Percentiles rank a stretch among this genome's conserved stretches.
Conservation (phyloP, 768 basidiomycete genomes). For the Boletus eberwhitei region DNA sequence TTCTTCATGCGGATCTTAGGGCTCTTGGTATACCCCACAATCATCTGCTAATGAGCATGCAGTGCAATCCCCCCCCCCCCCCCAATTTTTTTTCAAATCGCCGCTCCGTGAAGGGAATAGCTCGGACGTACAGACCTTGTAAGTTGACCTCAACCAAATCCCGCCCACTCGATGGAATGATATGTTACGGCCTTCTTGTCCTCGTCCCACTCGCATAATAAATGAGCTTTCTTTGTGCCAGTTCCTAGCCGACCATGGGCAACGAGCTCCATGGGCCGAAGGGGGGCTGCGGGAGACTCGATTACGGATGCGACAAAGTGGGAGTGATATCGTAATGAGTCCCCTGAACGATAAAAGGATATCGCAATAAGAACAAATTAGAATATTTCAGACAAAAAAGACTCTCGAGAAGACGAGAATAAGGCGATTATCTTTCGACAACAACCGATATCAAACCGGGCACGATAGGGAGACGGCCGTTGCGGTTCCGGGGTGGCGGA, state of each 20-base stretch:
- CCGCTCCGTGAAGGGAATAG: neutral
- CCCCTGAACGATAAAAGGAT: constrained; percentile 48
- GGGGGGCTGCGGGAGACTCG: constrained; percentile 51
- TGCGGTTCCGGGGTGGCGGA: neutral
- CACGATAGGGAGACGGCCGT: neutral
- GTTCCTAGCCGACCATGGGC: constrained; percentile 95
- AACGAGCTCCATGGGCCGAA: constrained; percentile 91
- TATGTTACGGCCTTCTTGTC: constrained; percentile 62
- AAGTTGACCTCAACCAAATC: constrained; percentile 55
- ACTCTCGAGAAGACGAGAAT: neutral
- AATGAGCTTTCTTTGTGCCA: constrained; percentile 93
- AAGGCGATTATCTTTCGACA: neutral
- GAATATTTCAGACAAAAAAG: constrained; percentile 1
- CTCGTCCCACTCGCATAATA: constrained; percentile 88
- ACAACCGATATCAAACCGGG: neutral
- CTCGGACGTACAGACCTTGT: neutral
- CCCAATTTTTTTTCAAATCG: neutral
- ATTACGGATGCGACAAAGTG: constrained; percentile 89
- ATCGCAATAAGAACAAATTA: constrained; percentile 1
- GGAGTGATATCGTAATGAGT: constrained; percentile 94
- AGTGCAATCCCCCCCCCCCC: neutral
- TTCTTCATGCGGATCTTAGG: constrained; percentile 12
- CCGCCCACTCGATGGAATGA: constrained; percentile 87
- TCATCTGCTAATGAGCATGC: constrained; percentile 7
- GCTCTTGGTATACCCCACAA: constrained; percentile 14